phyloP scores from a whole-genome alignment of 2,329 filamentous ascomycete species.

The Whalleya microplaca region DNA sequence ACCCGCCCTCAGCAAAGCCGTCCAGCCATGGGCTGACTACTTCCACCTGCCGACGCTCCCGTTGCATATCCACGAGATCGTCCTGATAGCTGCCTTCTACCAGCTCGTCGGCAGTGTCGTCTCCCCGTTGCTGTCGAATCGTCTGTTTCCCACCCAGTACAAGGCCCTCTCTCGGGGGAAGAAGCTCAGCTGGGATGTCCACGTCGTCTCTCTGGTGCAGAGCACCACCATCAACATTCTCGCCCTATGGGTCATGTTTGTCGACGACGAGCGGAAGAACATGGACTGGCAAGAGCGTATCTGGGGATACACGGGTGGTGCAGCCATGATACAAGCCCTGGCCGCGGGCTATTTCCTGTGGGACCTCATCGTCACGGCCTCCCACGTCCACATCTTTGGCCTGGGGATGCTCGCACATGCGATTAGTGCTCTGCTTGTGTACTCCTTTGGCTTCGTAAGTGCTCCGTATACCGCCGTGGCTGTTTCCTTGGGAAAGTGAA shows the following conservation, averaged over 20 bases:
- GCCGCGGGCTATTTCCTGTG: constrained; percentile 84
- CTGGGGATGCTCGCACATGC: constrained; percentile 79
- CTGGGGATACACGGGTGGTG: constrained; percentile 76
- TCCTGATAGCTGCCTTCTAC: constrained; percentile 70
- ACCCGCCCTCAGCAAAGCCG: constrained; percentile 58
- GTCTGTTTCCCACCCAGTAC: constrained; percentile 68
- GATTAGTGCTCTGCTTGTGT: constrained; percentile 72
- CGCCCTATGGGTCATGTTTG: constrained; percentile 73
- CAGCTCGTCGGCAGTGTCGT: constrained; percentile 67
- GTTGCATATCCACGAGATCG: constrained; percentile 76
- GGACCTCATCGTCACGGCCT: constrained; percentile 73
- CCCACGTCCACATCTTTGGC: constrained; percentile 73
- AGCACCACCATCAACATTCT: constrained; percentile 71
- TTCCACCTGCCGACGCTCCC: constrained; percentile 69
- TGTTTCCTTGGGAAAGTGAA: not conserved
- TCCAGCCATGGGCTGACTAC: constrained; percentile 67
- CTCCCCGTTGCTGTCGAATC: constrained; percentile 67
- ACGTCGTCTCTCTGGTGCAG: constrained; percentile 83
- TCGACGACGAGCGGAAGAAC: constrained; percentile 66
- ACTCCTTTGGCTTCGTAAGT: constrained; percentile 79
- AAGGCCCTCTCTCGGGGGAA: constrained; percentile 62
- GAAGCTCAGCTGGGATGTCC: constrained; percentile 81
- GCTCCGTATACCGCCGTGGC: not conserved
- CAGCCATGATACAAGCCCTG: constrained; percentile 74
- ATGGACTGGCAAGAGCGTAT: constrained; percentile 72